Evolutionary conservation across 495 filamentous ascomycete species (phyloP), one percentile per base, ranked within the genome.

Genomic region (Daldinia concentrica): DNA sequence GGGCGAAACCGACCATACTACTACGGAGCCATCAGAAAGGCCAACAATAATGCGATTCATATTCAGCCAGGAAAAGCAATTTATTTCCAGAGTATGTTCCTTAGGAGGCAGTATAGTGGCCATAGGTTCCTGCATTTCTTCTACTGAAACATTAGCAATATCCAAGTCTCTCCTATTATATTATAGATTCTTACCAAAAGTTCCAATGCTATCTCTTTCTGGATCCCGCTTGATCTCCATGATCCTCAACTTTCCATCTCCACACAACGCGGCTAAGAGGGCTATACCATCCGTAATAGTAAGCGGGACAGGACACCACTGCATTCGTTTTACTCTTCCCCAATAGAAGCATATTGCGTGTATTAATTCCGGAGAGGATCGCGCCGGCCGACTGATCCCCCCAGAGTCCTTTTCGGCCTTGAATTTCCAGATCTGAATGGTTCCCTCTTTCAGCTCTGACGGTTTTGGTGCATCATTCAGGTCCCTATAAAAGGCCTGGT

Each of bases 1-100:
- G 8, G 83, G 83, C 26, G 75, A 79, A 41, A 86, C 26, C n/a
- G 83, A 86, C 82, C 83, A 86, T 12, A 86, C 71, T 11, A 77
- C 75, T 39, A 86, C 75, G 17, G 82, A 84, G 8, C 83, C 83
- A 54, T 86, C 83, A 0, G 79, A 81, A 72, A 83, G 80, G 58
- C 79, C 83, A 54, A 84, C 75, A 19, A 73, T 79, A 48, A 86
- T 64, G 14, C 83, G 82, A 70, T 86, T 86, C 59, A 76, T 78
- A 61, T 82, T 84, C 4, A 82, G 71, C 83, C 83, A 86, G 14
- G 81, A 77, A 30, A 86, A 78, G 72, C 80, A 82, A 32, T 81
- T 84, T n/a, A 81, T 80, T 22, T 77, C 74, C 56, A 84, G 67
- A 45, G 78, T 78, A 73, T 82, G 75, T 64, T 85, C 83, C 24